Evolutionary conservation across 768 basidiomycete species (phyloP), one percentile per base, ranked within the genome.

Genomic region (Phallus indusiatus): DNA sequence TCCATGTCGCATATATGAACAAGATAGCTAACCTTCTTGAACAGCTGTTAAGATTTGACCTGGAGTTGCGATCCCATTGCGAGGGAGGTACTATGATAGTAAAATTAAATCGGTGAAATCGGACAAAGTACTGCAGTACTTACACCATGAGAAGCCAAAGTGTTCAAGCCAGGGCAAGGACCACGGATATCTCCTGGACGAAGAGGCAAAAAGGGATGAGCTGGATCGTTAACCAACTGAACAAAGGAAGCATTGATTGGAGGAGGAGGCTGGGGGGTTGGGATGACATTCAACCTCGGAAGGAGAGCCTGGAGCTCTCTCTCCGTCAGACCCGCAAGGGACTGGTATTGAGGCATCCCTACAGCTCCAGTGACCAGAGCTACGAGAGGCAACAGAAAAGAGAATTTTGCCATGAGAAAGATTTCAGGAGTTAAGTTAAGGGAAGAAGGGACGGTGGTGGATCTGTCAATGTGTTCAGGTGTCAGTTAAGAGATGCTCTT

Each of bases 121-220:
- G n/a, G 6, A 12, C 11, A 28, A 54, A 42, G n/a, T 24, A 34
- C 37, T 52, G 20, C 49, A 16, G 17, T 16, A 20, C 59, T 37
- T 35, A 60, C 59, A 1, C 59, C 59, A 20, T 60, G 59, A 22
- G 51, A 54, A 6, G 59, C 59, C 10, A 60, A 46, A 5, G 59
- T 53, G 37, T 60, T 60, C 35, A 60, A 46, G 1, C 59, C 59
- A 20, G 59, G 59, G 53, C 59, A 60, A 8, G 59, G 59, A 9
- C 59, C 59, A 24, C 51, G 36, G 11, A 42, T 37, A 42, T 60
- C 53, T 14, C 53, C 59, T 10, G 14, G 34, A 5, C 36, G 20
- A 9, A 54, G 42, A 18, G 53, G 17, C 34, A 22, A 14, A 14
- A 17, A 60, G 12, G 59, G 59, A 28, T 60, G 59, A 34, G 35